These are phyloP conservation scores for Mycosphaerella sp. DNA, from an alignment of 2,329 filamentous ascomycete genomes.

Conservation along the genomic window DNA sequence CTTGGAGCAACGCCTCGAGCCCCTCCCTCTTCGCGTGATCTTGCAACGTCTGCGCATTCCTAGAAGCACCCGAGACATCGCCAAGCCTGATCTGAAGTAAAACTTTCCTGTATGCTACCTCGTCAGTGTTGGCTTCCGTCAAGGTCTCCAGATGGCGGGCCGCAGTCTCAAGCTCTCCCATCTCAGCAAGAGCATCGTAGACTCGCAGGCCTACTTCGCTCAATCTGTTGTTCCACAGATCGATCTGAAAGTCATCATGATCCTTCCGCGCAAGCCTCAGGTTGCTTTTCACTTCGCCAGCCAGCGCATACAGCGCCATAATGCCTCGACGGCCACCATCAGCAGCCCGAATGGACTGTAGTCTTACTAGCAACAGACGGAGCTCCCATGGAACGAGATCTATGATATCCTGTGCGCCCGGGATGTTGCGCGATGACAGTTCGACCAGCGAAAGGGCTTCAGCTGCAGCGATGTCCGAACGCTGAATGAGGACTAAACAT, in stretches of 20 bases:
- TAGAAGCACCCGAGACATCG: constrained; percentile 50
- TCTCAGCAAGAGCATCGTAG: constrained; percentile 66
- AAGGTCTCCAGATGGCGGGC: constrained; percentile 63
- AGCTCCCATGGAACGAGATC: constrained; percentile 82
- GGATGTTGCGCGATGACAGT: constrained; percentile 38
- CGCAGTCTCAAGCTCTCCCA: constrained; percentile 80
- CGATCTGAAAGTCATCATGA: constrained; percentile 50
- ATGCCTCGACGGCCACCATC: constrained; percentile 77
- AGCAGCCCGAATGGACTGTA: constrained; percentile 79
- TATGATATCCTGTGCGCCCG: constrained; percentile 47
- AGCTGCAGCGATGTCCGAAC: constrained; percentile 50
- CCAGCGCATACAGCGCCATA: constrained; percentile 86
- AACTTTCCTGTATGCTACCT: constrained; percentile 41
- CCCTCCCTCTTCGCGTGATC: constrained; percentile 36
- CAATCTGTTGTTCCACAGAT: constrained; percentile 65
- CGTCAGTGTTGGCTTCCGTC: constrained; percentile 39
- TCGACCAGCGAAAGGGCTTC: constrained; percentile 60
- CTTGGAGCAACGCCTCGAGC: constrained; percentile 63
- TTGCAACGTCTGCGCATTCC: constrained; percentile 13
- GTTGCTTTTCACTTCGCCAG: constrained; percentile 28
- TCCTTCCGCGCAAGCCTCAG: constrained; percentile 35
- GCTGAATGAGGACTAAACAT: constrained; percentile 72
- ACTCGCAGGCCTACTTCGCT: constrained; percentile 64
- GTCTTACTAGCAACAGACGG: constrained; percentile 70
- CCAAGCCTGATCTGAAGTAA: constrained; percentile 74